Base-by-base conservation (phyloP, 352 stramenopile species). In the Pilasporangium apinafurcum region DNA sequence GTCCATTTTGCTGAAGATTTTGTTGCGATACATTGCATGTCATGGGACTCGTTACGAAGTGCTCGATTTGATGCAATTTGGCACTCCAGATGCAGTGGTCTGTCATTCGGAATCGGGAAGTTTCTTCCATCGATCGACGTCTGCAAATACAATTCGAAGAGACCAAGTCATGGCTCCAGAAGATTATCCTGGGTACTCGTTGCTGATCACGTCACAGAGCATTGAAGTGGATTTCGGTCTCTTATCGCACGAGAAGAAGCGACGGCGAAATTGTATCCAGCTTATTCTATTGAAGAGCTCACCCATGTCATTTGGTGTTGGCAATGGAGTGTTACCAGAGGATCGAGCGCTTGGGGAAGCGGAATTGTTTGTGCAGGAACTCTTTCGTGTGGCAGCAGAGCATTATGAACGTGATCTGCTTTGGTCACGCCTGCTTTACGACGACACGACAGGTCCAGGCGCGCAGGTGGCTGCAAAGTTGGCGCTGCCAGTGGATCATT, bases 401-500 rank as follows among this genome's bases (percentile, higher is more conserved):
- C 79, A 95, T 59, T 95, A 95, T 37, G 76, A 91, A 39, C 80
- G 83, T 27, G 83, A 95, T 44, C 46, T 95, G 38, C 51, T 95
- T 25, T 95, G 83, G 83, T 86, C 83, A 47, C 78, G 78, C 4
- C 47, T 95, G 46, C 55, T 95, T 5, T 86, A 84, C 50, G 73
- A 83, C 21, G 74, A 87, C 38, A 63, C 49, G 5, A 70, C 66
- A 1, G 69, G 71, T 7, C 58, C 75, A 0, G 67, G 61, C 2
- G 59, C 60, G 1, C 64, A 85, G 14, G 64, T 92, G 10, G 77
- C 75, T 24, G 48, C 63, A 16, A 71, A 61, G 18, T 33, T 90
- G 16, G 62, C 55, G n/a, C 49, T 90, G 24, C 63, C 74, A 1
- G 13, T 59, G 1, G 65, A 83, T 33, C 59, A 83, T 28, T 90